phyloP scores from a whole-genome alignment of 306 rosid genomes.

The Gastrolobium villosum region DNA sequence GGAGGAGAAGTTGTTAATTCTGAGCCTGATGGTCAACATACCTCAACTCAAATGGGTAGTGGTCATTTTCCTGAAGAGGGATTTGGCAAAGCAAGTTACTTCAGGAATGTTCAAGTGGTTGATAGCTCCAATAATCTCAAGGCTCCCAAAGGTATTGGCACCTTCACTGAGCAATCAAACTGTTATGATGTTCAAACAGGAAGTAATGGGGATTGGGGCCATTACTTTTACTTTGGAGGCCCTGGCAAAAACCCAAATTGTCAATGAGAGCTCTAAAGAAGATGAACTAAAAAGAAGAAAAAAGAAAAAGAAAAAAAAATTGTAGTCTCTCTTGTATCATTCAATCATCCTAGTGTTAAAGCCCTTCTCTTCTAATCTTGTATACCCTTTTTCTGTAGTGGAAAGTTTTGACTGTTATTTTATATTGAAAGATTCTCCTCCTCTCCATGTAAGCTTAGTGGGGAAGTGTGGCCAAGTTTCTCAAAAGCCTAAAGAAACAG shows the following conservation, averaged over 20 bases:
- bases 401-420: slow-evolving; percentile 82
- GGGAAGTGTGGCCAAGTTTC: slow-evolving; percentile 82
- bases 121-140: slow-evolving; percentile 94
- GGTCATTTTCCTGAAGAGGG: slow-evolving; percentile 97
- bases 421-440: slow-evolving; percentile 65
- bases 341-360: slow-evolving; percentile 57
- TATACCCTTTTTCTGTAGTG: slow-evolving; percentile 66
- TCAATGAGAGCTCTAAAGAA: slow-evolving; percentile 55
- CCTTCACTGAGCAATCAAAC: slow-evolving; percentile 88
- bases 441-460: slow-evolving; percentile 74
- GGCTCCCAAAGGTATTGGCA: slow-evolving; percentile 86
- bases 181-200: slow-evolving; percentile 99
- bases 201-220: slow-evolving; percentile 96
- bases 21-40: slow-evolving; percentile 83
- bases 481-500: slow-evolving; percentile 71
- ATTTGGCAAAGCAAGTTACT: slow-evolving; percentile 91
- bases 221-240: slow-evolving; percentile 98
- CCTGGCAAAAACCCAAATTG: slow-evolving; percentile 94
- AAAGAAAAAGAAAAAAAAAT: not conserved
- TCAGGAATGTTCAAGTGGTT: slow-evolving; percentile 91
- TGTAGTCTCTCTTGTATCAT: slow-evolving; percentile 61
- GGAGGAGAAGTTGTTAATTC: slow-evolving; percentile 99
- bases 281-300: not conserved
- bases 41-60: slow-evolving; percentile 96
- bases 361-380: slow-evolving; percentile 49